phyloP scores from a whole-genome alignment of 2,329 filamentous ascomycete genomes.

The Dactylella cylindrospora region DNA sequence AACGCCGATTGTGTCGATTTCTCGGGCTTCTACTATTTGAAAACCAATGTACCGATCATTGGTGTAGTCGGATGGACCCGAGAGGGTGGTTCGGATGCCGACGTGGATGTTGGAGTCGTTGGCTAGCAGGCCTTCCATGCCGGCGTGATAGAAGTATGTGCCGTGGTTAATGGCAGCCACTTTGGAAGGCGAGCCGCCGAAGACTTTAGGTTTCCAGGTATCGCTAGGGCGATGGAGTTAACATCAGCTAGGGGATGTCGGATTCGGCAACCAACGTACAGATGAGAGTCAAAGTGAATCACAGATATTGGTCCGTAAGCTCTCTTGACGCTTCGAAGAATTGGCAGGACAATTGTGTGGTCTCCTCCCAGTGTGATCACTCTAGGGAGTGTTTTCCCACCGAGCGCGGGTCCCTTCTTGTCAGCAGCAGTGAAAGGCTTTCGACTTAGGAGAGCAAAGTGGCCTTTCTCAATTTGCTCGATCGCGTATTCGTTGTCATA shows the following conservation, averaged over 20 bases:
- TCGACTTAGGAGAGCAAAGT: slow-evolving; percentile 72
- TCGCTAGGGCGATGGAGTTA: slow-evolving; percentile 50
- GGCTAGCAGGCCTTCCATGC: slow-evolving; percentile 72
- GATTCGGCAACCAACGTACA: slow-evolving; percentile 48
- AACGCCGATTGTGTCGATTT: slow-evolving; percentile 68
- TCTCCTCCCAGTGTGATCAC: slow-evolving; percentile 74
- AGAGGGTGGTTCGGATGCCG: slow-evolving; percentile 79
- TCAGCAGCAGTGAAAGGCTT: slow-evolving; percentile 68
- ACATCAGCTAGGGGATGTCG: slow-evolving; percentile 1
- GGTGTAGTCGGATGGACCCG: slow-evolving; percentile 76
- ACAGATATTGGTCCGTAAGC: slow-evolving; percentile 64
- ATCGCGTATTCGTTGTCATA: slow-evolving; percentile 83
- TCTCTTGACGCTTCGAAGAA: slow-evolving; percentile 63
- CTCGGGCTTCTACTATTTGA: slow-evolving; percentile 74
- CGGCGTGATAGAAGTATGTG: slow-evolving; percentile 83
- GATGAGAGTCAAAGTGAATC: slow-evolving; percentile 65
- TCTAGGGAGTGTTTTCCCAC: slow-evolving; percentile 74
- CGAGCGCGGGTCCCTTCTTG: slow-evolving; percentile 67
- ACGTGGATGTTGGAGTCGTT: slow-evolving; percentile 88
- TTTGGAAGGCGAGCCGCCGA: slow-evolving; percentile 76
- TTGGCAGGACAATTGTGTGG: slow-evolving; percentile 64
- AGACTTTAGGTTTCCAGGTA: slow-evolving; percentile 79
- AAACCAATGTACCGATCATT: slow-evolving; percentile 85
- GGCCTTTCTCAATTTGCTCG: slow-evolving; percentile 81
- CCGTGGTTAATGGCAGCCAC: slow-evolving; percentile 80